phyloP scores from a whole-genome alignment of 352 stramenopile genomes.

The Globisporangium apiculatum region DNA sequence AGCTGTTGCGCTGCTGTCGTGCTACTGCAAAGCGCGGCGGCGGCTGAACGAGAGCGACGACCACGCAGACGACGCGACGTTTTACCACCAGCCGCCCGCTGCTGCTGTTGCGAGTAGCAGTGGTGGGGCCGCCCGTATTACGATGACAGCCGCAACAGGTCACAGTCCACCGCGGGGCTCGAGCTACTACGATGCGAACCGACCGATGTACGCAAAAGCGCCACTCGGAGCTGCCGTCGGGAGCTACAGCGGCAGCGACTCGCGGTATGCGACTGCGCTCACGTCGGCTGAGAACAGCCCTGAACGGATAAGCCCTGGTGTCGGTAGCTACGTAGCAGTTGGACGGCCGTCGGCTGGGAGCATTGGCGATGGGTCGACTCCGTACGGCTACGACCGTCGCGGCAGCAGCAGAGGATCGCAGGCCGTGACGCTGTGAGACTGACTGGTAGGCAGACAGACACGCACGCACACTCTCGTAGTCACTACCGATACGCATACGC shows the following conservation, averaged over 20 bases:
- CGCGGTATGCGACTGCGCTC: conserved; percentile 6
- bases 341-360: conserved; percentile 7
- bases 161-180: neutral
- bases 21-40: conserved; percentile 47
- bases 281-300: neutral
- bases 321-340: neutral
- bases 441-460: no score
- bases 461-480: no score
- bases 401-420: conserved; percentile 5
- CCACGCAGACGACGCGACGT: conserved; percentile 28
- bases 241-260: conserved; percentile 7
- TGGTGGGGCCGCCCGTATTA: neutral
- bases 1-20: conserved; percentile 41
- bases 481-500: neutral
- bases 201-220: conserved; percentile 1
- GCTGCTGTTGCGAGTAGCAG: neutral
- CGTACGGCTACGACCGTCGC: conserved; percentile 4
- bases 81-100: conserved; percentile 29
- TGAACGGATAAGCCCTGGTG: neutral
- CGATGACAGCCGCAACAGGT: neutral
- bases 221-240: neutral
- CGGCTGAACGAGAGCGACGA: conserved; percentile 45
- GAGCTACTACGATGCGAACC: neutral
- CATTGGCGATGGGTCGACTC: conserved; percentile 4
- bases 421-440: conserved; percentile 8